Conservation (phyloP, 495 filamentous ascomycete genomes). For the Neurospora intermedia region DNA sequence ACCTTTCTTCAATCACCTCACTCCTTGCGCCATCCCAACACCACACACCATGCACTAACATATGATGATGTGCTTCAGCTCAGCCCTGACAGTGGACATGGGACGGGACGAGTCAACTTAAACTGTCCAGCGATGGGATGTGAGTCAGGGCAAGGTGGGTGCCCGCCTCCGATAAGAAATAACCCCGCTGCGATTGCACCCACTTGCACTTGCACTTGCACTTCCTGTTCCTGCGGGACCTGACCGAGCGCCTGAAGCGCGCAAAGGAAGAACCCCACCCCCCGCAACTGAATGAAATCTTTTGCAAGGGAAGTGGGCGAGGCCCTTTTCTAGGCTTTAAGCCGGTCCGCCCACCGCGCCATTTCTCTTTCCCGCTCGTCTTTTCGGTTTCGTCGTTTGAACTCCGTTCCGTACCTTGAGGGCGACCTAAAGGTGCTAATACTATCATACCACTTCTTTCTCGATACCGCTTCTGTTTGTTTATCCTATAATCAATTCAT, state of each 20-base stretch:
- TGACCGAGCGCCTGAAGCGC: neutral
- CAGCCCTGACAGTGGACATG: neutral
- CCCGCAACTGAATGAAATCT: conserved; percentile 8
- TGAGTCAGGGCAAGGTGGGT: neutral
- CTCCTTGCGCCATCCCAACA: neutral
- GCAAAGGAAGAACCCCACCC: conserved; percentile 5
- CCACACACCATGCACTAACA: neutral
- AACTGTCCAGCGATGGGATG: neutral
- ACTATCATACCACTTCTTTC: neutral
- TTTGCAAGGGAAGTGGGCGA: neutral
- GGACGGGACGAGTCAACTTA: neutral
- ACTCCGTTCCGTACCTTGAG: neutral
- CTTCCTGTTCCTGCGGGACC: neutral
- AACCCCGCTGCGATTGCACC: neutral
- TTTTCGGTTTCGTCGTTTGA: neutral
- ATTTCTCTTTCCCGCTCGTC: conserved; percentile 7
- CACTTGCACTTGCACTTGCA: neutral
- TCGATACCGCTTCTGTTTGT: neutral
- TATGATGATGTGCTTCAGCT: neutral
- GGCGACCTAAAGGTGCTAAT: neutral
- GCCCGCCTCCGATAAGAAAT: neutral
- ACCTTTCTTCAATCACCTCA: neutral
- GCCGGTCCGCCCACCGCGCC: conserved; percentile 2
- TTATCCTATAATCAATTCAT: neutral
- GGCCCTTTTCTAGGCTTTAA: neutral